Evolutionary conservation across 1,284 basidiomycete genomes (phyloP), one percentile per base, ranked within the genome.

Genomic region (Leucoagaricus sp.): DNA sequence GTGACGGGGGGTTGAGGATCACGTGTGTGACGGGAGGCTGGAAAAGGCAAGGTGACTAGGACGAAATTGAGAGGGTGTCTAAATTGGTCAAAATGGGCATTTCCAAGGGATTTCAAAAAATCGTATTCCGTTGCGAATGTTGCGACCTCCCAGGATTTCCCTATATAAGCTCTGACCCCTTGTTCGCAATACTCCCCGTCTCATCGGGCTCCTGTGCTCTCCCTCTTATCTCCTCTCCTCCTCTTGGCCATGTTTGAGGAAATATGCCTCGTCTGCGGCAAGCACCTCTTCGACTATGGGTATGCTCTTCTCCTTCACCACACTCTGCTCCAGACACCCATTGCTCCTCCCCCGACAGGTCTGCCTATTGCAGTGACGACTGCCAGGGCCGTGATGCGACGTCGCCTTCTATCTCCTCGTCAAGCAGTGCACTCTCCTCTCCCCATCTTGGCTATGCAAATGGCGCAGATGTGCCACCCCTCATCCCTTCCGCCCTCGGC

Each of bases 311-410:
- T 60, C 58, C 53, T 61, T 54, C 56, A 47, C 58, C 63, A 45
- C 55, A 47, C 58, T 44, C 55, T 55, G 50, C 56, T 46, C 59
- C 58, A 57, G 59, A 50, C 65, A 61, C 63, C 60, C 58, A 63
- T 55, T 51, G 55, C 60, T 58, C 58, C 38, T 53, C 60, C 62
- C 60, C 10, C 65, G 66, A 58, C 70, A 89, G 87, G 60, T 81
- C 78, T 58, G 81, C 85, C 1, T 92, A 91, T 71, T 92, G 89
- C 75, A 86, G 83, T 68, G 83, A 85, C 66, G 80, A 82, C 62
- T 92, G 89, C 69, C 80, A 86, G 66, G 75, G 69, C 62, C 72
- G 78, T 41, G 89, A 91, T 72, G 72, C 81, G 49, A 78, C 81
- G 12, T 87, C 86, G 2, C 85, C 86, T 1, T 86, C 83, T 47